phyloP scores from a whole-genome alignment of 176 grass and related monocot genomes.

The Olyra latifolia region DNA sequence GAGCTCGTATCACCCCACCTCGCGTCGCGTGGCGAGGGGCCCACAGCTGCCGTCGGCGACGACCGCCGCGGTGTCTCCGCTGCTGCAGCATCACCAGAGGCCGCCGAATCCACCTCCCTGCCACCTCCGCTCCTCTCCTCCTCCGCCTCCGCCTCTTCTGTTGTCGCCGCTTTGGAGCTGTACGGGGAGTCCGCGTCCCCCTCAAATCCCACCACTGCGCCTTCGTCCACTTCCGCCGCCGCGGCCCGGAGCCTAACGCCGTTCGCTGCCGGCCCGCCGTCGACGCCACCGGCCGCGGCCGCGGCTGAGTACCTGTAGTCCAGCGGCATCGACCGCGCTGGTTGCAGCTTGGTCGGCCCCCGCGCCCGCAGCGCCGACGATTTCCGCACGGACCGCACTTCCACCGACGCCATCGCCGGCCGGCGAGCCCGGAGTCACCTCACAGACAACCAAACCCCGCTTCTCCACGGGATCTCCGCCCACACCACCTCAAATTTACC shows the following conservation, averaged over 20 bases:
- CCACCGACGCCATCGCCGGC: slow-evolving; percentile 74
- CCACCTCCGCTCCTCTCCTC: slow-evolving; percentile 25
- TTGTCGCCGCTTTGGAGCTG: slow-evolving; percentile 48
- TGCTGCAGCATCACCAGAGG: not conserved
- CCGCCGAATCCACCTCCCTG: slow-evolving; percentile 40
- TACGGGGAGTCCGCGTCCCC: slow-evolving; percentile 71
- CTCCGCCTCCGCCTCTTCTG: slow-evolving; percentile 39
- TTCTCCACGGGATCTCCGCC: slow-evolving; percentile 40
- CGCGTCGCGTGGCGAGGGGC: slow-evolving; percentile 42
- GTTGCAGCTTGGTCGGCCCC: slow-evolving; percentile 50
- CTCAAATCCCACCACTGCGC: slow-evolving; percentile 25
- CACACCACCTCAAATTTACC: slow-evolving; percentile 30
- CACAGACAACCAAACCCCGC: not conserved
- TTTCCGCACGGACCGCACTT: slow-evolving; percentile 65
- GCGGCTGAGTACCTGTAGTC: slow-evolving; percentile 47
- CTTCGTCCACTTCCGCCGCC: slow-evolving; percentile 30
- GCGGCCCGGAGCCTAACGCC: slow-evolving; percentile 14
- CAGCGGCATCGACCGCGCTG: slow-evolving; percentile 63
- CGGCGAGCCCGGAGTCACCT: slow-evolving; percentile 2
- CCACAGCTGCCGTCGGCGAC: slow-evolving; percentile 36
- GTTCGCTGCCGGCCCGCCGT: slow-evolving; percentile 12
- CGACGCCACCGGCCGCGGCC: not conserved
- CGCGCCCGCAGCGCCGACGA: slow-evolving; percentile 52
- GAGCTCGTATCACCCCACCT: slow-evolving; percentile 83
- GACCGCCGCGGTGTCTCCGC: slow-evolving; percentile 7